Base-by-base conservation (phyloP, 768 basidiomycete species). In the Tricholoma hemisulphureum region DNA sequence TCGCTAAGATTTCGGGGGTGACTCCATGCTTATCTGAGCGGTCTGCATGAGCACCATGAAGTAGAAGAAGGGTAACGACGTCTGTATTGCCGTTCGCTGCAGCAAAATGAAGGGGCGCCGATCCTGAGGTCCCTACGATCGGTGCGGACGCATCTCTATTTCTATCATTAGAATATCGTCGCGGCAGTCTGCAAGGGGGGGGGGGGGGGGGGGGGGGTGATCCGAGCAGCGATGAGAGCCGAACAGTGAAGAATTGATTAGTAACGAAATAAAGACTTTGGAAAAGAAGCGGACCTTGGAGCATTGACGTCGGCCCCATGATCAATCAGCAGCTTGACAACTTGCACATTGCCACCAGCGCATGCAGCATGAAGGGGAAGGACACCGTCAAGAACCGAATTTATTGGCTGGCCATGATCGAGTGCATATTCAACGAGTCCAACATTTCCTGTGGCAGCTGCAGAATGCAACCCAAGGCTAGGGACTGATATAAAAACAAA, bases 291-390 rank as follows among this genome's bases (percentile, higher is more conserved):
- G 59, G 53, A 91, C 91, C 95, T 86, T 53, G 93, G 89, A 4
- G 95, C 95, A 73, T 98, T 98, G 28, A 98, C 96, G 69, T 99
- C 97, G n/a, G 97, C 97, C 20, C 97, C 96, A 57, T 86, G 78
- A 60, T 97, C 93, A 66, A 99, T 89, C 46, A 99, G 77, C 61
- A 95, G 80, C 65, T 85, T 83, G 37, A 98, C 94, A 43, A 98
- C 91, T 57, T 87, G 82, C 56, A 90, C 91, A 67, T 85, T 91
- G 2, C 97, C 97, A 21, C 93, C 93, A 0, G 93, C 90, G 63
- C 87, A 91, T 2, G 96, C 97, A 3, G 94, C 95, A 69, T 99
- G 97, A 8, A 99, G 80, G 3, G 97, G 95, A n/a, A 97, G 85
- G 3, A 99, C 91, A 32, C 97, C 97, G 68, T 96, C 93, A 53